Percentiles rank a stretch among this genome's conserved stretches.
These are phyloP conservation scores for Leptosphaerulina australis DNA, from an alignment of 2,329 filamentous ascomycete species.

Conservation along the genomic window DNA sequence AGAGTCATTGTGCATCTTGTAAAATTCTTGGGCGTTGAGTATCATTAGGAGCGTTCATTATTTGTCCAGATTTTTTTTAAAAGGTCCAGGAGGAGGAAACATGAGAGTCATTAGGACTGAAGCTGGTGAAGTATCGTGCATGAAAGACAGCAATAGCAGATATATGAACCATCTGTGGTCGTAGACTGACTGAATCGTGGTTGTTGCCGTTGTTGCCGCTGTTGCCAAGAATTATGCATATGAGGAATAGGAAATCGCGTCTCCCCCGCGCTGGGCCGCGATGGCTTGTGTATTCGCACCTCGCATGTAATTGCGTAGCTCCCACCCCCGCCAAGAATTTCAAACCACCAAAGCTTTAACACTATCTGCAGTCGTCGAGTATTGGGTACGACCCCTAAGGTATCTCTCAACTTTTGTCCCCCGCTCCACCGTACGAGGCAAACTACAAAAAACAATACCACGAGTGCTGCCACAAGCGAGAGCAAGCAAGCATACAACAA, in stretches of 20 bases:
- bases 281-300: neutral
- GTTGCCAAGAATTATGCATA: slow-evolving; percentile 13
- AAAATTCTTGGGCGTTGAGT: slow-evolving; percentile 15
- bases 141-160: slow-evolving; percentile 10
- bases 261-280: slow-evolving; percentile 27
- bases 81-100: neutral
- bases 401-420: too few species aligned
- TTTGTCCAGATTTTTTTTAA: neutral
- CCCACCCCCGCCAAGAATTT: neutral
- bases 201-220: neutral
- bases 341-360: too few species aligned
- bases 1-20: slow-evolving; percentile 5
- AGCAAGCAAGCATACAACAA: neutral
- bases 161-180: neutral
- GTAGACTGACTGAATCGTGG: neutral
- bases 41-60: slow-evolving; percentile 10
- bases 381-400: too few species aligned
- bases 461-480: neutral
- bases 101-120: neutral
- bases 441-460: neutral
- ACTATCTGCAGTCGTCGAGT: too few species aligned
- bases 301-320: neutral
- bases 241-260: slow-evolving; percentile 27
- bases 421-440: neutral
- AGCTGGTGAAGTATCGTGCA: neutral